Evolutionary conservation across 2,329 filamentous ascomycete genomes (phyloP), one percentile per base, ranked within the genome.

Genomic region (Trichoderma cornu-damae): DNA sequence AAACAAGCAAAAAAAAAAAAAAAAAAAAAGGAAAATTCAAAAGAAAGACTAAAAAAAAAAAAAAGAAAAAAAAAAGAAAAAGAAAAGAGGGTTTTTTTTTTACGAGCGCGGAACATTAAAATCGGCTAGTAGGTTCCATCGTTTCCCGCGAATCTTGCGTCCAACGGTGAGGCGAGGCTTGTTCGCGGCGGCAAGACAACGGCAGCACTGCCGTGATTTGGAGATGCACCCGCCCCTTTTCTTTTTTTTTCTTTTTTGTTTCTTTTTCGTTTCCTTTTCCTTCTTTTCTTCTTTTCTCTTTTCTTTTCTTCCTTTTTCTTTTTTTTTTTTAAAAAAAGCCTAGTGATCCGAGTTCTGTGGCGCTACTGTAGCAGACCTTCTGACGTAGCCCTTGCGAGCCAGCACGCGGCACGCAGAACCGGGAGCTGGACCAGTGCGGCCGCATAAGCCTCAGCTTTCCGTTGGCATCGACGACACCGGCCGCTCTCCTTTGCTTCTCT

Each of bases 111-210:
- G 37, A 8, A 52, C 6, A 42, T 32, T 49, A 4, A 24, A 43
- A 52, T 52, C 49, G 49, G 34, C 34, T 52, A 52, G 50, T 34
- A 53, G 50, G 50, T 37, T n/a, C 48, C 40, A 37, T 53, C 18
- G 20, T 16, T 22, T 44, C 38, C 50, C 50, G 50, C 40, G 40
- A 53, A 53, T 53, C 50, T n/a, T 26, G 48, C 34, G 35, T 30
- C 34, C 35, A 30, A 51, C 48, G 24, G n/a, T 44, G 40, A 53
- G 50, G 50, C 50, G 22, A 40, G 40, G 30, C 50, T 42, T n/a
- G n/a, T n/a, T n/a, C 24, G 42, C 42, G 42, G 42, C 42, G 16
- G 26, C 24, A 24, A 46, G 42, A 30, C 30, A 24, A 24, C 24
- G 40, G 30, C 16, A 44, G 20, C 40, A 35, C 50, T 53, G 50